Evolutionary conservation across 306 rosid genomes (phyloP).

Genomic region (Lupinus albus): DNA sequence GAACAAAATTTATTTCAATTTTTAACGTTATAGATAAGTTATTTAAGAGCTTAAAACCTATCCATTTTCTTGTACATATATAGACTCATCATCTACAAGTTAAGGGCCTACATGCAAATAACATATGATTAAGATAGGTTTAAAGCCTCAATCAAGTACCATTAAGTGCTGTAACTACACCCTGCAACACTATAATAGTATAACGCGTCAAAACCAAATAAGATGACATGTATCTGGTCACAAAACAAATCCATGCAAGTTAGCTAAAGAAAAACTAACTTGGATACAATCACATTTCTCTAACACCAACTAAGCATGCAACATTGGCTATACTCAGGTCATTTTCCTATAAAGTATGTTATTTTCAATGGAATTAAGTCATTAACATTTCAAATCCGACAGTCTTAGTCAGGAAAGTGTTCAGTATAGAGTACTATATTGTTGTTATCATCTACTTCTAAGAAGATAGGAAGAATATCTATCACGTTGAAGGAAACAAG

Average conservation of each 20-base stretch:
- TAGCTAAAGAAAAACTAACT: constrained; percentile 8
- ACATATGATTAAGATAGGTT: background rate
- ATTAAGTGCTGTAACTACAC: background rate
- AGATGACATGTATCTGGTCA: background rate
- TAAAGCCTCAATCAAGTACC: background rate
- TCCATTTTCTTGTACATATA: background rate
- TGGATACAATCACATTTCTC: constrained; percentile 1
- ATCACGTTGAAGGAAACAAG: background rate
- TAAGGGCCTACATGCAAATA: constrained; percentile 4
- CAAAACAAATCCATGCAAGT: constrained; percentile 8
- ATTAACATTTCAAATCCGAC: background rate
- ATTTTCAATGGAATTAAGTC: background rate
- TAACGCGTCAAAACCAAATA: background rate
- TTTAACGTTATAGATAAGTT: no score
- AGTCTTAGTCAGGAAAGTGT: background rate
- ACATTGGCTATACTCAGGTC: background rate
- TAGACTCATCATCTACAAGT: background rate
- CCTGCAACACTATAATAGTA: background rate
- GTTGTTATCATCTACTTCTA: constrained; percentile 14
- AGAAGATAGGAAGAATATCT: constrained; percentile 27
- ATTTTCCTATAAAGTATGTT: background rate
- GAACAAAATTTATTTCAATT: no score
- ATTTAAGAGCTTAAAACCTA: no score
- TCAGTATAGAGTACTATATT: background rate
- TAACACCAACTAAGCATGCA: background rate